Evolutionary conservation across 306 rosid genomes (phyloP).

Genomic region (Malus sylvestris): DNA sequence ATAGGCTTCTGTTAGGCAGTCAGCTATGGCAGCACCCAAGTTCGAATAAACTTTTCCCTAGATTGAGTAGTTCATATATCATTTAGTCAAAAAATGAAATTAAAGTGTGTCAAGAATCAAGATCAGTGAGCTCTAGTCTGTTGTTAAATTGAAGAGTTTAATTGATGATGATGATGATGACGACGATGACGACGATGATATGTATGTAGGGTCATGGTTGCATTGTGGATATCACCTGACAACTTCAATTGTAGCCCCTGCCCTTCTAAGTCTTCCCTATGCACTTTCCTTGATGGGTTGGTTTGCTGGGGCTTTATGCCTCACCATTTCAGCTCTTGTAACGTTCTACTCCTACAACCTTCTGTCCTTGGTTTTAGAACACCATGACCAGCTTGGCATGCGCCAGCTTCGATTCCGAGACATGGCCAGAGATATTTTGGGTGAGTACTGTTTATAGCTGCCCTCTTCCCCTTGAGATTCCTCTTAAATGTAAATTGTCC

Average conservation of each 20-base stretch:
- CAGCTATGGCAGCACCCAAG: too few relatives aligned
- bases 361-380: conserved; percentile 1
- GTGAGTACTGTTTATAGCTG: neutral
- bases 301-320: neutral
- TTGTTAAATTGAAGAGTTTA: too few relatives aligned
- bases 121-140: too few relatives aligned
- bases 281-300: neutral
- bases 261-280: neutral
- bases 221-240: conserved; percentile 4
- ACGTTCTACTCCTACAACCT: conserved; percentile 2
- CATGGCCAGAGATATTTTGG: conserved; percentile 1
- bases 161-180: too few relatives aligned
- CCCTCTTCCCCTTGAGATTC: neutral
- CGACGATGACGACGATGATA: too few relatives aligned
- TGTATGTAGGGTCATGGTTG: neutral
- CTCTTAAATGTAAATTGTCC: neutral
- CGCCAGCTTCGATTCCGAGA: neutral
- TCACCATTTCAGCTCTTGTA: neutral
- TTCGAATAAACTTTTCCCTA: too few relatives aligned
- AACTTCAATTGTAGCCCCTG: neutral
- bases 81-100: too few relatives aligned
- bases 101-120: too few relatives aligned
- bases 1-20: too few relatives aligned
- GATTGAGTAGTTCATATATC: too few relatives aligned
- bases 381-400: neutral